Conservation (phyloP, 139 green algal species). For the Asterochloris sp. region DNA sequence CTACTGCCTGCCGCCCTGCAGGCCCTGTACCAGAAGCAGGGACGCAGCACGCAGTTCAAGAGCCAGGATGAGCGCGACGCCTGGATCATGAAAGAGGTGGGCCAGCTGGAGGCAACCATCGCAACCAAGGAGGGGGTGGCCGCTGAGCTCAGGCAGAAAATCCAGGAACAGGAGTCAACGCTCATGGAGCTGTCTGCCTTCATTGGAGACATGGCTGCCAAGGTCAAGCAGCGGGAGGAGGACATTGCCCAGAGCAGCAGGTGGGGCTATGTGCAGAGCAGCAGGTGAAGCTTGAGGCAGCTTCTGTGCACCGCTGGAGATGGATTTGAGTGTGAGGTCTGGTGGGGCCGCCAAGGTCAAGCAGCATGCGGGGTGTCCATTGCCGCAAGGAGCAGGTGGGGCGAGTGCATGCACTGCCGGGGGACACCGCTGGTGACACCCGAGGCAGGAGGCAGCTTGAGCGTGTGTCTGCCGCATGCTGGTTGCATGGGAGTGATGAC, state of each 20-base stretch:
- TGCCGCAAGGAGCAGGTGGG: too few relatives aligned
- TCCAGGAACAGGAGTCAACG: slow-evolving; percentile 8
- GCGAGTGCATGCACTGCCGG: too few relatives aligned
- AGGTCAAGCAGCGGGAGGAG: slow-evolving; percentile 26
- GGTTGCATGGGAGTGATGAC: too few relatives aligned
- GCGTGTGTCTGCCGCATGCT: too few relatives aligned
- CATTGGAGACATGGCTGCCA: slow-evolving; percentile 25
- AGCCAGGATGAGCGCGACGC: slow-evolving; percentile 69
- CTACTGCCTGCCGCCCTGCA: slow-evolving; percentile 18
- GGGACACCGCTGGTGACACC: too few relatives aligned
- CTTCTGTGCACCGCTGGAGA: too few relatives aligned
- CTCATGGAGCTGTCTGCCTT: slow-evolving; percentile 37
- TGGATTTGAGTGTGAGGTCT: too few relatives aligned
- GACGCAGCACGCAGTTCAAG: slow-evolving; percentile 56
- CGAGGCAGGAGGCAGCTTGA: too few relatives aligned
- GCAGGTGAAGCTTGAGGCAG: too few relatives aligned
- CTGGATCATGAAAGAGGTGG: slow-evolving; percentile 61
- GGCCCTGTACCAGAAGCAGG: slow-evolving; percentile 75
- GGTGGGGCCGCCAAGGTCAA: too few relatives aligned
- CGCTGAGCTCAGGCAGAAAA: slow-evolving; percentile 14
- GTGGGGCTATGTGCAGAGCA: neutral
- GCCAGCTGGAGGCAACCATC: slow-evolving; percentile 24
- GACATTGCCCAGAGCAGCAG: slow-evolving; percentile 14
- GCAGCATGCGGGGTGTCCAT: too few relatives aligned
- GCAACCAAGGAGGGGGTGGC: slow-evolving; percentile 19